Evolutionary conservation across 2,329 filamentous ascomycete species (phyloP), one percentile per base, ranked within the genome.

Genomic region (Trichoderma sp.): DNA sequence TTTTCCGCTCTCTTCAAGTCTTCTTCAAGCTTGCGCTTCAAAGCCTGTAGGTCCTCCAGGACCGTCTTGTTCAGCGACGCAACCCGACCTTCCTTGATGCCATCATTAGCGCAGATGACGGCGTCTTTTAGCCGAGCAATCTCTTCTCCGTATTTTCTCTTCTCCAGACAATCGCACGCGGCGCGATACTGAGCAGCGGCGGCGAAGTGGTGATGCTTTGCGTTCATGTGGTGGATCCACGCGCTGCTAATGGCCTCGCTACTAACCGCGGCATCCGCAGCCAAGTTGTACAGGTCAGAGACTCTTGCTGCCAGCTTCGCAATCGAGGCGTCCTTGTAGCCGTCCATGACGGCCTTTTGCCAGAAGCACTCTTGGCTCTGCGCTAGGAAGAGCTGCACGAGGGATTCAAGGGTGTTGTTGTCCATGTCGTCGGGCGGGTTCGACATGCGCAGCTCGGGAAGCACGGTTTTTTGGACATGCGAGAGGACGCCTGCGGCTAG

Each of bases 301-400:
- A 98, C 94, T 71, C 93, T 81, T 0, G 93, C 93, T 5, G 96
- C 94, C 21, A 99, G 85, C 78, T 96, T 96, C 2, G 96, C 92
- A 71, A 99, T 97, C 0, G 91, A 93, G 1, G 89, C 92, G 77
- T 99, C 96, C 79, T 97, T 97, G 81, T 97, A 89, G 29, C 91
- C 90, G 77, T 97, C 95, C 83, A 96, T 94, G 70, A 97, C 94
- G 0, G 96, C 95, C 78, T 97, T 98, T 74, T 96, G 92, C 96
- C 96, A 99, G 80, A 96, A 98, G 78, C 94, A 98, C 81, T 99
- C 96, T 77, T 99, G 96, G 33, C 92, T 94, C 78, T 99, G 94
- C 0, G 94, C 95, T 11, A 99, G 86, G 78, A 97, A 89, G 35
- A 99, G 85, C 78, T 95, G 88, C 74, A 92, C 88, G 57, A 98